Evolutionary conservation across 2,329 filamentous ascomycete genomes (phyloP).

Genomic region (Aureobasidium sp.): DNA sequence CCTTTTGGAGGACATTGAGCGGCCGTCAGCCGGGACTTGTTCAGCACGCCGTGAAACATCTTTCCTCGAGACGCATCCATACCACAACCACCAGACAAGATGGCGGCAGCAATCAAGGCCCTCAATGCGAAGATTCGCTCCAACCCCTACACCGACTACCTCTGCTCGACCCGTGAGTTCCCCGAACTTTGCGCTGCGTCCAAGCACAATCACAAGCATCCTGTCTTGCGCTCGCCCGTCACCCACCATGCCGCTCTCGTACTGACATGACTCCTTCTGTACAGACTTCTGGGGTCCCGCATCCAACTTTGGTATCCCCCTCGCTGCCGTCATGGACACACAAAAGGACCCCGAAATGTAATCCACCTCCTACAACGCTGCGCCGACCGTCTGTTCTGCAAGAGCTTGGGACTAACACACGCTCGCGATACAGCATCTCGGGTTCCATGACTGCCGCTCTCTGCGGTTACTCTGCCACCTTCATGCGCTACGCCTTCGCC

Average conservation of each 20-base stretch:
- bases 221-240: neutral
- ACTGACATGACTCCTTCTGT: neutral
- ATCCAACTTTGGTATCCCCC: conserved; percentile 48
- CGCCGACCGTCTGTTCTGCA: neutral
- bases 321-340: conserved; percentile 48
- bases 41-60: conserved; percentile 12
- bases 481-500: conserved; percentile 61
- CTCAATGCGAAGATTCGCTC: conserved; percentile 48
- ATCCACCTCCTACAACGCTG: neutral
- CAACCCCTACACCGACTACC: conserved; percentile 44
- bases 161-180: conserved; percentile 48
- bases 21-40: conserved; percentile 2
- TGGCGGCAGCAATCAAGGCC: conserved; percentile 48
- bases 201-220: neutral
- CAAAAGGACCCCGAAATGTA: conserved; percentile 48
- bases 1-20: neutral
- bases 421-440: conserved; percentile 47
- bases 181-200: neutral
- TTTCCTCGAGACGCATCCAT: neutral
- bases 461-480: conserved; percentile 54
- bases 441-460: conserved; percentile 58
- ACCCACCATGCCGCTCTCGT: neutral
- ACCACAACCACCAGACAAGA: conserved; percentile 24
- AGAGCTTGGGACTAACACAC: conserved; percentile 14
- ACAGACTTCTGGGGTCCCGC: conserved; percentile 48